phyloP scores from a whole-genome alignment of 352 stramenopile species.

The Pythium aquatile region DNA sequence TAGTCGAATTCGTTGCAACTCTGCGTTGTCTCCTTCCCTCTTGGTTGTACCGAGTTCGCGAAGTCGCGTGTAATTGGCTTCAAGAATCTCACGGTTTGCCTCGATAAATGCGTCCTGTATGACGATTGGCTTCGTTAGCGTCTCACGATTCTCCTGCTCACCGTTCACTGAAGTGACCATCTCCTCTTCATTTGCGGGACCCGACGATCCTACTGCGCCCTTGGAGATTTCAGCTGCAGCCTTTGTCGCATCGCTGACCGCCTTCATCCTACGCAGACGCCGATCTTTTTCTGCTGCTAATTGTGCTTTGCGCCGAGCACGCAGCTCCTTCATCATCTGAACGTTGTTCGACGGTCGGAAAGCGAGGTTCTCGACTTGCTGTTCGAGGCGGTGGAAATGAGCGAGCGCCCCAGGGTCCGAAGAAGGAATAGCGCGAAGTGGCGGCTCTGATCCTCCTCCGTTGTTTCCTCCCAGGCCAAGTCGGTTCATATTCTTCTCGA shows the following conservation, averaged over 20 bases:
- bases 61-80: slow-evolving; percentile 48
- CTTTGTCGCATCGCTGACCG: slow-evolving; percentile 40
- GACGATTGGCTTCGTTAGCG: slow-evolving; percentile 3
- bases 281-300: slow-evolving; percentile 68
- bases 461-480: slow-evolving; percentile 39
- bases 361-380: slow-evolving; percentile 47
- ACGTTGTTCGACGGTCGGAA: slow-evolving; percentile 76
- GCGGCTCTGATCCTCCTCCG: slow-evolving; percentile 18
- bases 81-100: slow-evolving; percentile 39
- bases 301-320: slow-evolving; percentile 61
- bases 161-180: not conserved
- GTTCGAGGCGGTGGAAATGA: slow-evolving; percentile 45
- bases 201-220: not conserved
- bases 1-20: slow-evolving; percentile 33
- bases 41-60: slow-evolving; percentile 32
- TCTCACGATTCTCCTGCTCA: not conserved
- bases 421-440: slow-evolving; percentile 38
- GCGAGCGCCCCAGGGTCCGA: slow-evolving; percentile 39
- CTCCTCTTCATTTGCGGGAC: not conserved
- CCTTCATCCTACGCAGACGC: slow-evolving; percentile 46
- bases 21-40: slow-evolving; percentile 37
- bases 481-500: slow-evolving; percentile 66
- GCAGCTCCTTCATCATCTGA: slow-evolving; percentile 84
- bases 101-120: slow-evolving; percentile 43
- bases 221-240: slow-evolving; percentile 10